Conservation (phyloP, 2,329 filamentous ascomycete genomes). For the Albophoma yamanashiensis region DNA sequence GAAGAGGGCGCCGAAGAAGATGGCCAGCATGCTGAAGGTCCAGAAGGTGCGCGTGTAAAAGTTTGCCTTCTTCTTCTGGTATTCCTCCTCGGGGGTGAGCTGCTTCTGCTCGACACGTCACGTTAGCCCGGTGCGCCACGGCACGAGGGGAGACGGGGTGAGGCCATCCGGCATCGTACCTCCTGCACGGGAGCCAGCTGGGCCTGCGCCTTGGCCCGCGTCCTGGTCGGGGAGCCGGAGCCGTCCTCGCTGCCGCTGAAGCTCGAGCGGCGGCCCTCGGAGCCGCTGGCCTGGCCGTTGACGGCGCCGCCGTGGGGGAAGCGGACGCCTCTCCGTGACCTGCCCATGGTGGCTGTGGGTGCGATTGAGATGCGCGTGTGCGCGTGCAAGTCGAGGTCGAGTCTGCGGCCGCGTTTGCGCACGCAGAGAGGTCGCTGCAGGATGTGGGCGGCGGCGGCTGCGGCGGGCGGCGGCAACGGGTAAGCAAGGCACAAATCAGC, state of each 20-base stretch:
- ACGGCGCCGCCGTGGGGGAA: constrained; percentile 30
- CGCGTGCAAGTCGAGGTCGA: not conserved
- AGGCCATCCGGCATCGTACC: constrained; percentile 12
- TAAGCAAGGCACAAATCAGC: not conserved
- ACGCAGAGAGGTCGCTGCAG: not conserved
- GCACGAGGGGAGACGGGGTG: not conserved
- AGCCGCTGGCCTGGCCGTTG: constrained; percentile 29
- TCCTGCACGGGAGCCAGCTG: constrained; percentile 23
- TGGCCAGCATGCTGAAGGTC: constrained; percentile 94
- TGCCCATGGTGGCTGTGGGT: constrained; percentile 17
- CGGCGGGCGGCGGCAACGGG: not conserved
- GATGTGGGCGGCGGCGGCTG: not conserved
- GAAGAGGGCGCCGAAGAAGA: constrained; percentile 87
- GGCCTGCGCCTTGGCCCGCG: constrained; percentile 14
- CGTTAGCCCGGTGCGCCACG: constrained; percentile 7
- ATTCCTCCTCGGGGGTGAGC: constrained; percentile 47
- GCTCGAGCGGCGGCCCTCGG: constrained; percentile 54
- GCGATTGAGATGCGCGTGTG: not conserved
- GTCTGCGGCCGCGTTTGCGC: not conserved
- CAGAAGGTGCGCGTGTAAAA: constrained; percentile 96
- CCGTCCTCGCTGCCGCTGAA: constrained; percentile 59
- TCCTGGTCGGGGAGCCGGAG: constrained; percentile 22
- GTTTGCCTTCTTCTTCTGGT: constrained; percentile 97
- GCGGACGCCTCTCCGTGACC: constrained; percentile 39
- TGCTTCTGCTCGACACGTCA: constrained; percentile 25